Evolutionary conservation across 1,284 basidiomycete genomes (phyloP), one percentile per base, ranked within the genome.

Genomic region (Ganoderma sp.): DNA sequence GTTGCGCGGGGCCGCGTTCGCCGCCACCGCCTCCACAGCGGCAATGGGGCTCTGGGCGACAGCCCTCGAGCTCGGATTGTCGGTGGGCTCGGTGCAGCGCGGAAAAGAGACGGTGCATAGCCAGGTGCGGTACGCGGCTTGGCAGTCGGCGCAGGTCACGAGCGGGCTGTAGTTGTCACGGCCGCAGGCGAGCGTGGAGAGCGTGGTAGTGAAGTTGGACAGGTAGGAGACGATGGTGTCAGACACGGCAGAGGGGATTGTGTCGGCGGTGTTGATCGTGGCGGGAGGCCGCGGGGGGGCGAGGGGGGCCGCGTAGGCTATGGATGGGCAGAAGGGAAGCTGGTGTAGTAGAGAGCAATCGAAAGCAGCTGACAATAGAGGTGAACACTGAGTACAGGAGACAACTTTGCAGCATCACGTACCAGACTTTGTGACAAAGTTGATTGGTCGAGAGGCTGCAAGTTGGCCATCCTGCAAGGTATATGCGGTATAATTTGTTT

Each of bases 111-210:
- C 80, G 17, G 87, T 78, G 78, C 94, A 96, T 37, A 95, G 84
- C 94, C 94, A 96, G 60, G 84, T 83, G 22, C 93, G 85, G 76
- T 96, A 96, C 19, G 87, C 88, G 34, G 80, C 75, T 71, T 91
- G 89, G 75, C 94, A 96, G 78, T 93, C 91, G 14, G 87, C 83
- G 75, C 94, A 96, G 1, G 87, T 85, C 25, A 92, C 88, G 6
- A 95, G 80, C 1, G 91, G 91, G 10, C 92, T 94, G 80, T 95
- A 96, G 60, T 84, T 77, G 77, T 95, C 94, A 32, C 93, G 84
- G 3, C 94, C 94, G 75, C 94, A 96, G 1, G 92, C 88, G 71
- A 88, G 87, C 2, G 91, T 89, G 17, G 85, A 83, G 22, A 96
- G 86, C 17, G 88, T 86, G 0, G 84, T 84, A 1, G 92, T 91